Conservation (phyloP, 163 green algal genomes). For the Scenedesmus sp. region DNA sequence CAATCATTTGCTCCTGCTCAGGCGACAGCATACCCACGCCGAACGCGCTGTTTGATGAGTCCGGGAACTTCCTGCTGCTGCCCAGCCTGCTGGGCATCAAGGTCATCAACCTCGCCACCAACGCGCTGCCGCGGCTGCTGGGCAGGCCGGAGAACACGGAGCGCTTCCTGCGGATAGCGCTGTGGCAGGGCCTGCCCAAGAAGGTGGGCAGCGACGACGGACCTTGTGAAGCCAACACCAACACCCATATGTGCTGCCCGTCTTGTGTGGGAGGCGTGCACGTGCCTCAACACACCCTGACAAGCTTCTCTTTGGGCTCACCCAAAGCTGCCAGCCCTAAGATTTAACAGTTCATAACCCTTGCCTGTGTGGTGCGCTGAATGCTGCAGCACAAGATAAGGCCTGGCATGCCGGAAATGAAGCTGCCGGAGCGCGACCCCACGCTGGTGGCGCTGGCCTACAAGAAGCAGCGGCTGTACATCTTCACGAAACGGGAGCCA, state of each 20-base stretch:
- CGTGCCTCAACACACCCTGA: too few species aligned
- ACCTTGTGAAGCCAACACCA: too few species aligned
- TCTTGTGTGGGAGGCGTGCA: background rate
- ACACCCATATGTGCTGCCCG: background rate
- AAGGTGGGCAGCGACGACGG: constrained; percentile 32
- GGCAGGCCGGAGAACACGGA: constrained; percentile 97
- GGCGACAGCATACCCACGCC: constrained; percentile 61
- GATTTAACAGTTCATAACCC: background rate
- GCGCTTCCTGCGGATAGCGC: constrained; percentile 92
- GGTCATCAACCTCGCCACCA: constrained; percentile 91
- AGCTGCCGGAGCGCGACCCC: constrained; percentile 81
- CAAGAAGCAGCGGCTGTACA: constrained; percentile 90
- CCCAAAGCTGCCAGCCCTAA: too few species aligned
- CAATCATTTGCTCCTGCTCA: background rate
- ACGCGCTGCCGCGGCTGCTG: constrained; percentile 83
- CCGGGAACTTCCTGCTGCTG: constrained; percentile 95
- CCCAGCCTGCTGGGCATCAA: constrained; percentile 94
- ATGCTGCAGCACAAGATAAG: constrained; percentile 51
- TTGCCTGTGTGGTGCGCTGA: background rate
- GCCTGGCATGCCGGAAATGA: constrained; percentile 43
- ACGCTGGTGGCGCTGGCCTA: constrained; percentile 89
- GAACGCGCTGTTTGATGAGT: constrained; percentile 95
- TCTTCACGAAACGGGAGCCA: constrained; percentile 89
- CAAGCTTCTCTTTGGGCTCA: too few species aligned
- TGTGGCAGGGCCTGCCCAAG: constrained; percentile 87